Evolutionary conservation across 371 early-diverging fungal genomes (phyloP).

Genomic region (Apophysomyces sp.): DNA sequence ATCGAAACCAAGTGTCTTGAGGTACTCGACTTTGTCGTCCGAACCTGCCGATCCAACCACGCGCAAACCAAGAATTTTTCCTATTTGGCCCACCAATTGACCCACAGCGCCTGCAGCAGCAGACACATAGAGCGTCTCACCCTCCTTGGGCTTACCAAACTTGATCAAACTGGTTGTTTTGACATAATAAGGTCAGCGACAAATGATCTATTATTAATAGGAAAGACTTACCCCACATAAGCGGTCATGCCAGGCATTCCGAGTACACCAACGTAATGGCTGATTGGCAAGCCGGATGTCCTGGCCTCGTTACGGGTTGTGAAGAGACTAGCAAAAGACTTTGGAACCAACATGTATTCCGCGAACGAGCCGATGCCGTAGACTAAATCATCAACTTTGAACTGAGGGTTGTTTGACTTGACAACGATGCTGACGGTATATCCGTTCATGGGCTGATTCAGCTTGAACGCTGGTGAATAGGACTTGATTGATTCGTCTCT

Average conservation of each 20-base stretch:
- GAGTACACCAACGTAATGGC: constrained; percentile 53
- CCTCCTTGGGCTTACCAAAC: constrained; percentile 38
- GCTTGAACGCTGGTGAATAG: constrained; percentile 50
- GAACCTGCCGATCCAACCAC: constrained; percentile 80
- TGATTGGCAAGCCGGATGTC: constrained; percentile 39
- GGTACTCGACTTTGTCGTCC: constrained; percentile 71
- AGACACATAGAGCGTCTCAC: constrained; percentile 54
- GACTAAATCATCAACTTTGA: constrained; percentile 63
- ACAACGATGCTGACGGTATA: constrained; percentile 65
- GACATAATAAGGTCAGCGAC: background rate
- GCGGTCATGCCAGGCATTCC: constrained; percentile 59
- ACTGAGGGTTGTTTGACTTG: constrained; percentile 52
- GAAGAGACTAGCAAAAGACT: constrained; percentile 28
- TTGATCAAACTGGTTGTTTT: constrained; percentile 13
- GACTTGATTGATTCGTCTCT: constrained; percentile 45
- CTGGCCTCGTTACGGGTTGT: constrained; percentile 40
- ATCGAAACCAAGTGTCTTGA: constrained; percentile 66
- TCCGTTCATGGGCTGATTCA: constrained; percentile 60
- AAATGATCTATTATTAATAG: background rate
- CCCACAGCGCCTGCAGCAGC: constrained; percentile 62
- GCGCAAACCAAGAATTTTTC: constrained; percentile 59
- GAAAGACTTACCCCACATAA: constrained; percentile 30
- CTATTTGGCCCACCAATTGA: constrained; percentile 64
- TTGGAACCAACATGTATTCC: constrained; percentile 41
- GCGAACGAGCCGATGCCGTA: constrained; percentile 53